Base-by-base conservation (phyloP, 1,284 basidiomycete species). In the Xanthoconium separans region DNA sequence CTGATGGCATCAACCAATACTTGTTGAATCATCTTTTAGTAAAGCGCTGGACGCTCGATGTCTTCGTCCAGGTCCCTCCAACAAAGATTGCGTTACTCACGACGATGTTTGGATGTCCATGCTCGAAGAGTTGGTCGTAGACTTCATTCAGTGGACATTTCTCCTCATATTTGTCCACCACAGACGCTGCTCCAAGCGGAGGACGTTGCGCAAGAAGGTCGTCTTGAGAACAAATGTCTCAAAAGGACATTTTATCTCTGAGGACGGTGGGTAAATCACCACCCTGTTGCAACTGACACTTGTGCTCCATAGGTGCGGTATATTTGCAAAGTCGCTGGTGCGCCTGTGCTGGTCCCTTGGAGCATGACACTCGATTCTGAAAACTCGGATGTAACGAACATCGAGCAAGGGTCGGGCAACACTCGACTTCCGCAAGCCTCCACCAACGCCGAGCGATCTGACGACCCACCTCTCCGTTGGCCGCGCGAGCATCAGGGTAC, bases 331-430 rank as follows among this genome's bases (percentile, higher is more conserved):
- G 12, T 15, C 40, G 20, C 47, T 44, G 20, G 34, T 44, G n/a
- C n/a, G n/a, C n/a, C n/a, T n/a, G n/a, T n/a, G n/a, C n/a, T n/a
- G n/a, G n/a, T n/a, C n/a, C n/a, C n/a, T n/a, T n/a, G n/a, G n/a
- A n/a, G n/a, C n/a, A n/a, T n/a, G n/a, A n/a, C n/a, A n/a, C n/a
- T 30, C 11, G 18, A 12, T 36, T 30, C 20, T 18, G 6, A 40
- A 22, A 5, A 13, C 20, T 22, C 18, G 16, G 34, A n/a, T n/a
- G n/a, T n/a, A n/a, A n/a, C n/a, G n/a, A n/a, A n/a, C n/a, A n/a
- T n/a, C n/a, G n/a, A n/a, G n/a, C n/a, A n/a, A n/a, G 87, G 87
- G 16, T 66, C 77, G 6, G 87, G 87, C 24, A 89, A 89, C 70
- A 82, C 87, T 48, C 78, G 78, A 54, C 73, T 70, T 12, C 55